Base-by-base conservation (phyloP, 2,329 filamentous ascomycete species). In the Trichoderma koningii region DNA sequence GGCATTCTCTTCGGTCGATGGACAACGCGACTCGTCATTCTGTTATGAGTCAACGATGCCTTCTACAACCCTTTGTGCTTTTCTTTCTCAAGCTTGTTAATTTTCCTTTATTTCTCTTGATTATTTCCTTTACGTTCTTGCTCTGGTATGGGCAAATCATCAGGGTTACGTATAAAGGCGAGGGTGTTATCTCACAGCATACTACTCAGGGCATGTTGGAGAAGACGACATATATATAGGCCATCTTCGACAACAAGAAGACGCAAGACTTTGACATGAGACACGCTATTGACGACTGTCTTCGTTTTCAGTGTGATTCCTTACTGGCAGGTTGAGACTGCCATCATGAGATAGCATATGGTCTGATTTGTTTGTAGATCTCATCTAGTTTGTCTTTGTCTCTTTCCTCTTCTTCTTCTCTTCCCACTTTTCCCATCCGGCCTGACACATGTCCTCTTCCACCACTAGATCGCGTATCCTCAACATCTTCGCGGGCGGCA, bases 361-460 rank as follows among this genome's bases (percentile, higher is more conserved):
- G n/a, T n/a, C n/a, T 23, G 21, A 23, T 23, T 23, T 23, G 38
- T 52, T 10, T 26, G n/a, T 17, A 44, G 14, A 50, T 47, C 34
- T 64, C 28, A 15, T 15, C 26, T 64, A 55, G 44, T 26, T 47
- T n/a, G 56, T 44, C 10, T 38, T 67, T 66, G 75, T 78, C 65
- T 73, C 77, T 45, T 71, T 74, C 68, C 28, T 38, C 34, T 42
- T 52, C 70, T 79, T 80, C 70, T 72, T 78, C 55, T 82, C 80
- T 76, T 94, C 89, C 92, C 93, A 98, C 74, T 91, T 89, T 78
- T 93, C 91, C 94, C 94, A 99, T 2, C 95, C 95, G 48, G 93
- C 89, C 79, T 97, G 92, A 41, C 89, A 89, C 70, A 97, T 78
- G 77, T 98, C 94, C 78, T 98, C 94, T 74, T 90, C 89, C 7